Conservation (phyloP, 2,329 filamentous ascomycete species). For the Pseudocercospora musae region DNA sequence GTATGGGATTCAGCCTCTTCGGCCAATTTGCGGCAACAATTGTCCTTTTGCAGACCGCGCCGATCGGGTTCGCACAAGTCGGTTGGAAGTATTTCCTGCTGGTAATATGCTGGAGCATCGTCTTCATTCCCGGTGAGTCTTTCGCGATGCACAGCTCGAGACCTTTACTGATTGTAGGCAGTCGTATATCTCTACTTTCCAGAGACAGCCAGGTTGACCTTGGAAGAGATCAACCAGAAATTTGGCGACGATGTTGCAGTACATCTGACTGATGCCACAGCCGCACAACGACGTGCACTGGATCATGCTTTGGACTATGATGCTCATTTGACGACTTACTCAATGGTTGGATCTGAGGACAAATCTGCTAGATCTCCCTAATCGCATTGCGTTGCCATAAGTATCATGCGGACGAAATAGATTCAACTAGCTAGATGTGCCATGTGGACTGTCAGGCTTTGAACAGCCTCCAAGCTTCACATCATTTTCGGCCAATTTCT, state of each 20-base stretch:
- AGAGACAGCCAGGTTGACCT: not conserved
- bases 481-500: not conserved
- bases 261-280: not conserved
- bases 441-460: not conserved
- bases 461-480: not conserved
- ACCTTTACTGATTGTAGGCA: not conserved
- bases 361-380: not conserved
- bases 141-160: not conserved
- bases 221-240: not conserved
- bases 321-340: not conserved
- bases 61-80: constrained; percentile 16
- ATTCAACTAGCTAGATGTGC: no score
- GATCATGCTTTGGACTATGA: not conserved
- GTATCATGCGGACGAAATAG: no score
- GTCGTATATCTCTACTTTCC: constrained; percentile 15
- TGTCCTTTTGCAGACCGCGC: constrained; percentile 17
- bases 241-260: constrained; percentile 1
- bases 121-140: not conserved
- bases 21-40: constrained; percentile 16
- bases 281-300: not conserved
- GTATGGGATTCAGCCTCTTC: constrained; percentile 13
- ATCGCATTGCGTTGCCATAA: not conserved
- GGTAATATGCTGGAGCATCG: constrained; percentile 8
- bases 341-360: not conserved
- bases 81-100: constrained; percentile 20